Base-by-base conservation (phyloP, 495 filamentous ascomycete species). In the Hypoxylon intermedium region DNA sequence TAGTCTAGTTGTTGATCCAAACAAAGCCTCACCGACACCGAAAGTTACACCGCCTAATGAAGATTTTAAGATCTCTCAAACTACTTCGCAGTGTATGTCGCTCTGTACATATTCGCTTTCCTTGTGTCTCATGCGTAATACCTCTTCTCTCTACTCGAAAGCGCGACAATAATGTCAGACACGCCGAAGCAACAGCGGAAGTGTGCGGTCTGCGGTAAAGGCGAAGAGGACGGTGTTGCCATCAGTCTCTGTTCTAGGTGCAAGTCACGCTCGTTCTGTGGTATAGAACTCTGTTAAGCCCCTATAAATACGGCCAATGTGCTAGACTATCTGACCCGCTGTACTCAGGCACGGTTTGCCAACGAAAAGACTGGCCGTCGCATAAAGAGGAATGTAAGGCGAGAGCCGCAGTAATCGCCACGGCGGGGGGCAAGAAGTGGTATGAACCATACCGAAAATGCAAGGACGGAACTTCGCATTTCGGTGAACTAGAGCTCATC, bases 101-200 rank as follows among this genome's bases (percentile, higher is more conserved):
- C 7, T 9, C n/a, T 12, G 7, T 33, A 33, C 9, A 2, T 33
- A 5, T 33, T 5, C 3, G 31, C 31, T 9, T 12, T 2, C 9
- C 31, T 9, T 33, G 9, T 11, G 2, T 38, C 36, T 18, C 36
- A 5, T 4, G 9, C 6, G 6, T 18, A 18, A 6, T 15, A 18
- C n/a, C n/a, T n/a, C n/a, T n/a, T n/a, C n/a, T n/a, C n/a, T n/a
- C n/a, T n/a, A n/a, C n/a, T n/a, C n/a, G n/a, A n/a, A n/a, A n/a
- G n/a, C n/a, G n/a, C n/a, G n/a, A n/a, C n/a, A n/a, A n/a, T 16
- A 41, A 41, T 41, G 38, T 41, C 38, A 41, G 38, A 41, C n/a
- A 15, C n/a, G 5, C n/a, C 34, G 7, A 21, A 41, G 19, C 15
- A 20, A 11, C 38, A 20, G 38, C 38, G n/a, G 6, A 20, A 41